Conservation (phyloP, 2,329 filamentous ascomycete species). For the Paecilomyces formosus region DNA sequence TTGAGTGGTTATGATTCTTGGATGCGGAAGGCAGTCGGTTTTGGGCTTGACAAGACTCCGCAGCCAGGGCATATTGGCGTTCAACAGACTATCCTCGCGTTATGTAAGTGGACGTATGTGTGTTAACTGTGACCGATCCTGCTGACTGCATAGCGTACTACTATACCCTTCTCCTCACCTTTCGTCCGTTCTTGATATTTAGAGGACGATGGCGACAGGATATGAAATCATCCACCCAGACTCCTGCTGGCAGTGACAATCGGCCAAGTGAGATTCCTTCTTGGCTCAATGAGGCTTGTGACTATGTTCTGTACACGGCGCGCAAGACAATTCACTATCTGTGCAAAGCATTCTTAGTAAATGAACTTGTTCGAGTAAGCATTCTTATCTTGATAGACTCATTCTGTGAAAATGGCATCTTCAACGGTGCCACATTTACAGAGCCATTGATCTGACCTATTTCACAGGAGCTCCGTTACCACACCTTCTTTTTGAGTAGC, state of each 20-base stretch:
- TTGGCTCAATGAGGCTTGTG: conserved; percentile 40
- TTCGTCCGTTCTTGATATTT: conserved; percentile 39
- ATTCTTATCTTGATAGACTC: neutral
- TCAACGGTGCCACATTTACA: neutral
- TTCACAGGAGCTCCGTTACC: conserved; percentile 36
- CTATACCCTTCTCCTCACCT: conserved; percentile 36
- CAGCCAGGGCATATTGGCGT: conserved; percentile 34
- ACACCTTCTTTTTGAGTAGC: conserved; percentile 38
- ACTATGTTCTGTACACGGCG: conserved; percentile 35
- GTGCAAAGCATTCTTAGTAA: conserved; percentile 32
- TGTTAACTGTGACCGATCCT: neutral
- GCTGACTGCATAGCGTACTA: conserved; percentile 34
- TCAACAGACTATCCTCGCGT: conserved; percentile 33
- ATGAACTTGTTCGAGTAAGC: conserved; percentile 33
- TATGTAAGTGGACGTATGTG: conserved; percentile 21
- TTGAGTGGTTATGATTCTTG: conserved; percentile 18
- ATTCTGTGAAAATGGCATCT: neutral
- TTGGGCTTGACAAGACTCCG: conserved; percentile 27
- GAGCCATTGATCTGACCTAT: neutral
- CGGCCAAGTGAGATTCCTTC: conserved; percentile 17
- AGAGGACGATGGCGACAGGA: conserved; percentile 35
- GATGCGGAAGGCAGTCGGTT: conserved; percentile 21
- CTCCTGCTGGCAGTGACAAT: conserved; percentile 8
- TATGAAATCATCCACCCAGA: conserved; percentile 5
- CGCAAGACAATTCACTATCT: conserved; percentile 35